Percentiles rank a stretch among this genome's conserved stretches.
Conservation (phyloP, 1,139 yeast species). For the Diutina mesorugosa region DNA sequence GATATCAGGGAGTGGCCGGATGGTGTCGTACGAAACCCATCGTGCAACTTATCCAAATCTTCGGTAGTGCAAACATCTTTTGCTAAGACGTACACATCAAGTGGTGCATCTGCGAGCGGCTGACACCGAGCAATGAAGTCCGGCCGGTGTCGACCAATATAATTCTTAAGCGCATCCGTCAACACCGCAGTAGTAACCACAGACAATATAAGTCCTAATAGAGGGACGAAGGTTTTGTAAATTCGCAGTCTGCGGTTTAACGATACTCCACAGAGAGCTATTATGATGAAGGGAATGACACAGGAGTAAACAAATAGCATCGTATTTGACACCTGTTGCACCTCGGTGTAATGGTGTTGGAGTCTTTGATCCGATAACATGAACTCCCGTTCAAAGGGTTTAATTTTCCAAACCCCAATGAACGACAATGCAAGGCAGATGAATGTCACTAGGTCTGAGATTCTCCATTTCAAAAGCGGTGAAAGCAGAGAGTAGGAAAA, state of each 20-base stretch:
- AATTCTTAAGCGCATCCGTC: constrained; percentile 48
- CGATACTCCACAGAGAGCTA: constrained; percentile 13
- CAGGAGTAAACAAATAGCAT: constrained; percentile 25
- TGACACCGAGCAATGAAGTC: constrained; percentile 65
- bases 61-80: constrained; percentile 51
- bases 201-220: constrained; percentile 26
- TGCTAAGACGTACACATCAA: constrained; percentile 34
- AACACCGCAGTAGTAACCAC: constrained; percentile 27
- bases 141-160: constrained; percentile 69
- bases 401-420: constrained; percentile 28
- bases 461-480: constrained; percentile 35
- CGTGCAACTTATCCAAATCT: constrained; percentile 29
- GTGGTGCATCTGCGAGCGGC: constrained; percentile 38
- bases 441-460: constrained; percentile 39
- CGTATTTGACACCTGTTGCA: constrained; percentile 24
- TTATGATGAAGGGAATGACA: constrained; percentile 21
- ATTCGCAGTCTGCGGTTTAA: constrained; percentile 20
- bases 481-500: not conserved
- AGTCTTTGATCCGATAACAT: constrained; percentile 25
- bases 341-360: constrained; percentile 31
- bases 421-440: constrained; percentile 29
- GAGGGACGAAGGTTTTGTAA: constrained; percentile 24
- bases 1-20: constrained; percentile 31
- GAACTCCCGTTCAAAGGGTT: constrained; percentile 66
- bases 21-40: constrained; percentile 50